Base-by-base conservation (phyloP, 805 yeast species). In the Schizosaccharomyces osmophilus region DNA sequence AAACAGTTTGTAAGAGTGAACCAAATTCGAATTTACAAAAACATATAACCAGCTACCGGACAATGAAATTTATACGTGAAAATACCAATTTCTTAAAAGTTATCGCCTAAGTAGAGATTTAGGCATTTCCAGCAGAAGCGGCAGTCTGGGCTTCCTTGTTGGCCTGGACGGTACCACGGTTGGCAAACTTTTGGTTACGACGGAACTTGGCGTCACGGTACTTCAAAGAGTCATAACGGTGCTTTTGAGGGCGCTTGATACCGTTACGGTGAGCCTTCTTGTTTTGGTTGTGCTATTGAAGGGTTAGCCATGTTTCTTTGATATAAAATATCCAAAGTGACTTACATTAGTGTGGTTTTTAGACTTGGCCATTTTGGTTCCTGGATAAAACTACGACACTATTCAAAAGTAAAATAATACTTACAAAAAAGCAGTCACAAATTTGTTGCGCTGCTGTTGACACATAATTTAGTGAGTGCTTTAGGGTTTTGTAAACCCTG, bases 121-220 rank as follows among this genome's bases (percentile, higher is more conserved):
- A 45, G 26, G 51, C 51, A 45, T 45, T 45, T 45, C 26, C 22
- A 45, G 61, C 61, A 22, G 54, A 11, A 29, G 62, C 32, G 9
- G 41, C 61, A 5, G 48, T 41, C 57, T 62, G 51, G 6, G 63
- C 64, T 59, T 64, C 65, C 36, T 62, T 61, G 17, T 63, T 31
- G 36, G 51, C 61, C 15, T 41, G 5, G 26, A 32, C 48, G 13
- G 61, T 58, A 55, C 59, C 59, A 42, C 36, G 61, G 51, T 26
- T 29, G 51, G 61, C 62, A n/a, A 32, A 86, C 80, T 86, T 89
- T 93, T 90, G 97, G 95, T 93, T 93, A 81, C 97, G 85, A 76
- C 83, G 83, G 95, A 93, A 93, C 85, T 93, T 93, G 76, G 98
- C 83, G 79, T 93, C 97, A 77, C 90, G 97, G 82, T 95, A 95